Base-by-base conservation (phyloP, 2,329 filamentous ascomycete species). In the Aureobasidium sp. region DNA sequence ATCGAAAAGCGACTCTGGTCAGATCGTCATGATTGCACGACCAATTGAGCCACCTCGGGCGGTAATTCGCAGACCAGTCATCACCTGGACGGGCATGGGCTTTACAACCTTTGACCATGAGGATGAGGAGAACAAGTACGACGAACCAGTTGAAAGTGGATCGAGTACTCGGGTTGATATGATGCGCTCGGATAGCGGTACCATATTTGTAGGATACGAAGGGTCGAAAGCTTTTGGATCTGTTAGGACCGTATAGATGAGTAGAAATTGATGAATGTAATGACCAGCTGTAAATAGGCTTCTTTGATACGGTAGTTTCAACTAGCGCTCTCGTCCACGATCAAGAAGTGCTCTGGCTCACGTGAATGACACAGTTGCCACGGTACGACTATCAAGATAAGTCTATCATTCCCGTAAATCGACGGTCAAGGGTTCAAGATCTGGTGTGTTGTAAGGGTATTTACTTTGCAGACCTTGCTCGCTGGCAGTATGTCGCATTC, bases 41-140 rank as follows among this genome's bases (percentile, higher is more conserved):
- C 42, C 29, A 17, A 17, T 11, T 6, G 14, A 12, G 10, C 14
- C 19, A 11, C 17, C 41, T 6, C 41, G 7, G 2, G 41, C 41
- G 14, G 21, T 11, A 2, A 17, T 48, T 3, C 30, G 44, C 7
- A 30, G 32, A 11, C 44, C 44, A 1, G 14, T 48, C 21, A 48
- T 48, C 22, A 48, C 44, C 14, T 48, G 44, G 44, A 48, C 44
- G 7, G 44, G 44, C 16, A 48, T 48, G 44, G 44, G 44, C 21
- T 48, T 48, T 5, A 48, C 44, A 1, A 30, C 40, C 3, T n/a
- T 19, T 17, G 17, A 29, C 2, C n/a, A n/a, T n/a, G 44, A 37
- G 1, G 44, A 32, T 3, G 41, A 34, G 2, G 41, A 34, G 3
- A 8, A 7, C 2, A 45, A 34, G 6, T 32, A n/a, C 11, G 41